Evolutionary conservation across 345 rosid species (phyloP), one percentile per base, ranked within the genome.

Genomic region (Crucihimalaya himalaica): DNA sequence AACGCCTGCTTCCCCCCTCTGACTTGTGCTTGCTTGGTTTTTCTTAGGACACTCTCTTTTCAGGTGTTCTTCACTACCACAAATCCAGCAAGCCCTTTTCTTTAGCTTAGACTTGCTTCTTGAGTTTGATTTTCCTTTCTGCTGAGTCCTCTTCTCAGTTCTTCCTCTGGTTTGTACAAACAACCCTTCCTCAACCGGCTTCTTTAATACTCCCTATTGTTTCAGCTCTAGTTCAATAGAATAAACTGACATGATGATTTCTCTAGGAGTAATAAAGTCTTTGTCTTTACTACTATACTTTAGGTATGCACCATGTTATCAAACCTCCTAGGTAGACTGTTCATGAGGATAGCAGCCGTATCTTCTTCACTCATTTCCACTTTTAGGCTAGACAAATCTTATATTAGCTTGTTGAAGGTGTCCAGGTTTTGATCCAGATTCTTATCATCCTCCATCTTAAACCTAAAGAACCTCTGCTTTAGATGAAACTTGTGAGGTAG

Each of bases 281-380:
- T 21, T 65, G 6, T 32, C 58, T 34, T 48, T 34, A 0, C 5
- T 8, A 1, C 34, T 51, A 5, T 65, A 48, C 13, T 65, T 65
- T 0, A 64, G 4, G 56, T 63, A 2, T 62, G 23, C 13, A 61
- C 34, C 1, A 61, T 0, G 5, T 39, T n/a, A 1, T 64, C 69
- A 64, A 29, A 64, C 18, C 48, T 31, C 42, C 18, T 32, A 2
- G 62, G 45, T 1, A 58, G 1, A 19, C 8, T 58, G 9, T 59
- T 59, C 64, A 59, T 20, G 0, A 59, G 40, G 3, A 63, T 63
- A 0, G 16, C 6, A 4, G 42, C 16, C 2, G 34, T 34, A 16
- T 63, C 53, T 32, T 63, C 40, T 45, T 63, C 55, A 46, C 68
- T 46, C 35, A 42, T 42, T 8, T 23, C 34, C 1, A 42, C 51